These are phyloP conservation scores for Salix arbutifolia DNA, from an alignment of 345 rosid species.

Conservation along the genomic window DNA sequence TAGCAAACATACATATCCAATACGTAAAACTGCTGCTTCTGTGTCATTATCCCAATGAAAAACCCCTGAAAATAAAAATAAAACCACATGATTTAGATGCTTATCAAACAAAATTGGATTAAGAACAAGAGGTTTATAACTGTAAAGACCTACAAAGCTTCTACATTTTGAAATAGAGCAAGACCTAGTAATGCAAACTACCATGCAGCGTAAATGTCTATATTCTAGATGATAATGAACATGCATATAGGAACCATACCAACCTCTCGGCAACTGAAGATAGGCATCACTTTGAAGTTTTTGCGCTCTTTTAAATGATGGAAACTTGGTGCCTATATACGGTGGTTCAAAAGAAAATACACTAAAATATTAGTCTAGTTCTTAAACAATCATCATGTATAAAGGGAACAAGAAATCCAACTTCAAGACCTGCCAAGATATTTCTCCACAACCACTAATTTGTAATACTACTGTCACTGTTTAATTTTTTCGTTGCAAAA, in stretches of 20 bases:
- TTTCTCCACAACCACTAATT: neutral
- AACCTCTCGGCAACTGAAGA: conserved; percentile 54
- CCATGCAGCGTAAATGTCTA: neutral
- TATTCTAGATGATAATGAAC: neutral
- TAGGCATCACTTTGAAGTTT: conserved; percentile 39
- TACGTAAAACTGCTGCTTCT: conserved; percentile 73
- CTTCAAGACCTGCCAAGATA: neutral
- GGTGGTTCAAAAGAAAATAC: neutral
- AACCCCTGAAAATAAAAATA: conserved; percentile 45
- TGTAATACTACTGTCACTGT: neutral
- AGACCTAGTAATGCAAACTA: neutral
- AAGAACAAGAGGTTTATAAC: neutral
- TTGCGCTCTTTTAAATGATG: conserved; percentile 37
- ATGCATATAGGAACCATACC: conserved; percentile 19
- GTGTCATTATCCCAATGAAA: conserved; percentile 61
- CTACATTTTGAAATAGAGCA: neutral
- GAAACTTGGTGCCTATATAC: conserved; percentile 37
- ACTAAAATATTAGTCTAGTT: conserved; percentile 4
- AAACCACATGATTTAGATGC: neutral
- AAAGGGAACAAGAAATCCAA: neutral
- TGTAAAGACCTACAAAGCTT: neutral
- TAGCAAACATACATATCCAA: conserved; percentile 70
- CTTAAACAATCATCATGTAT: neutral
- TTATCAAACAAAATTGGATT: neutral
- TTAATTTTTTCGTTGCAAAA: neutral